Conservation (phyloP, 805 yeast genomes). For the Grigorovia yakushimaensis region DNA sequence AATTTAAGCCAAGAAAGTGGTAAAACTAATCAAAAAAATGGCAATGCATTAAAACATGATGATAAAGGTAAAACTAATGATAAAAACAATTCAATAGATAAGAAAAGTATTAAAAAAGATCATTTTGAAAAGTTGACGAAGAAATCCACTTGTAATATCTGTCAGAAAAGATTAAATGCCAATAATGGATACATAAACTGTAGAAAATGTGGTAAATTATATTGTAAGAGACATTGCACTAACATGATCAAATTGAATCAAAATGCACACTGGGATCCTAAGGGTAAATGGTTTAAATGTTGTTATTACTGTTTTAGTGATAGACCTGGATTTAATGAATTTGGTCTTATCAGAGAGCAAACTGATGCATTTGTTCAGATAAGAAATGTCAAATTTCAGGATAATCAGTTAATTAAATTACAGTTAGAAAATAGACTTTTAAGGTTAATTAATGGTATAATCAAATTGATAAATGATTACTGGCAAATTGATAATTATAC, state of each 20-base stretch:
- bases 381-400: constrained; percentile 39
- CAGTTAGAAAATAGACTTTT: constrained; percentile 53
- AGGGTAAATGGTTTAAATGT: constrained; percentile 62
- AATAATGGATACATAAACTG: constrained; percentile 43
- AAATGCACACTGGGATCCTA: constrained; percentile 38
- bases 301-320: constrained; percentile 51
- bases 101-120: neutral
- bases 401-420: constrained; percentile 42
- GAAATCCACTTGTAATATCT: constrained; percentile 25
- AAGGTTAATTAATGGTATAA: constrained; percentile 26
- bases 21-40: too few relatives aligned
- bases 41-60: neutral
- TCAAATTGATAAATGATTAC: neutral
- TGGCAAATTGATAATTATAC: constrained; percentile 13
- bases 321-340: constrained; percentile 44
- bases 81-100: neutral
- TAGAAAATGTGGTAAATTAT: constrained; percentile 64
- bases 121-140: constrained; percentile 29
- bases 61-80: neutral
- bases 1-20: neutral
- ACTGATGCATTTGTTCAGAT: constrained; percentile 33
- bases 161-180: constrained; percentile 52
- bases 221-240: constrained; percentile 54
- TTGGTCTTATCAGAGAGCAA: constrained; percentile 38
- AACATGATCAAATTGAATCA: constrained; percentile 42